Conservation (phyloP, 1,284 basidiomycete species). For the Heterobasidion occidentale region DNA sequence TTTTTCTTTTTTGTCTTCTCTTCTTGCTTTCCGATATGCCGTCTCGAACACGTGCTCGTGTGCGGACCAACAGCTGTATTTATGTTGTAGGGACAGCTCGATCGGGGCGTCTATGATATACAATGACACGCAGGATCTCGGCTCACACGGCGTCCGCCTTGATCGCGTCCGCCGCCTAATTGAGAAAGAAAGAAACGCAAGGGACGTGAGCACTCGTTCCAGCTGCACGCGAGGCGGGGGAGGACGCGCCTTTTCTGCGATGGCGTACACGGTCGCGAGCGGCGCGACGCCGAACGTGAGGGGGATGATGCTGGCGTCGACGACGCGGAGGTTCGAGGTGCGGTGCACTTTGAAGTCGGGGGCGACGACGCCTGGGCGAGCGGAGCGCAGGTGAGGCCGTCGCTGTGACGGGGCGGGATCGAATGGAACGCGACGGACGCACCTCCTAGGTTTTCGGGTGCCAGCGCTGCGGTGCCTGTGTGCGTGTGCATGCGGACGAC, state of each 20-base stretch:
- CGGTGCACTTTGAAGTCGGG: constrained; percentile 44
- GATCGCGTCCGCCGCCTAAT: neutral
- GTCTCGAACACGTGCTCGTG: neutral
- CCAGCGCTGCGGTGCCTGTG: constrained; percentile 14
- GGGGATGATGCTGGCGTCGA: constrained; percentile 12
- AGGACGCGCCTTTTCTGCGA: constrained; percentile 10
- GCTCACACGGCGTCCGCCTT: neutral
- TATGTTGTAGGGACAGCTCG: no score
- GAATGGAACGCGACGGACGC: constrained; percentile 2
- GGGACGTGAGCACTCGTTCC: neutral
- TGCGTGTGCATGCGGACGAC: no score
- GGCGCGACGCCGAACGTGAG: constrained; percentile 12
- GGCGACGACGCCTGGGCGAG: constrained; percentile 42
- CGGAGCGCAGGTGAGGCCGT: constrained; percentile 11
- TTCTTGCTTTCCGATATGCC: neutral
- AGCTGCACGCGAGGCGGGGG: no score
- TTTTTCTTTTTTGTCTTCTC: constrained; percentile 1
- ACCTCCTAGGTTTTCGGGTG: constrained; percentile 15
- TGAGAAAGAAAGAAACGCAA: neutral
- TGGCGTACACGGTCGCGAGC: constrained; percentile 11
- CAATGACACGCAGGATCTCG: neutral
- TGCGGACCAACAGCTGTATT: constrained; percentile 2
- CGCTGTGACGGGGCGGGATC: neutral
- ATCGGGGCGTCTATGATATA: neutral
- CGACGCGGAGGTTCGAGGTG: constrained; percentile 29